Evolutionary conservation across 345 rosid species (phyloP).

Genomic region (Salix suchowensis): DNA sequence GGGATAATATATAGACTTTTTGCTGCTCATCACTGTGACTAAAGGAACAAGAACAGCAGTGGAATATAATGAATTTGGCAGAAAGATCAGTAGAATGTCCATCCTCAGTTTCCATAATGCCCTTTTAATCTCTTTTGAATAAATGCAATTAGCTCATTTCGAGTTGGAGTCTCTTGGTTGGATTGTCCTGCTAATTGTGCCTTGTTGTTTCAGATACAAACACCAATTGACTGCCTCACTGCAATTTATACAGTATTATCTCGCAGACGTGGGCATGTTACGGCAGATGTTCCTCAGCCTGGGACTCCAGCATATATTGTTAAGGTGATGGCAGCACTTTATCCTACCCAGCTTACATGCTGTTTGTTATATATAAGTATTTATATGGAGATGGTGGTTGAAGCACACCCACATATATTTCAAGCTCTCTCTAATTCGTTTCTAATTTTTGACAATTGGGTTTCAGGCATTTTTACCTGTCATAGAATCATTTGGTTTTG

Average conservation of each 20-base stretch:
- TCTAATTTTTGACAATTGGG: not conserved
- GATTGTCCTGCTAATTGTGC: not conserved
- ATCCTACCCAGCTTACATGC: not conserved
- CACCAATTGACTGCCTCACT: constrained; percentile 93
- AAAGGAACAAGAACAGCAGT: not conserved
- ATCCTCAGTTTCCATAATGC: not conserved
- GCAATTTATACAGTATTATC: constrained; percentile 91
- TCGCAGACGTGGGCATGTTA: constrained; percentile 94
- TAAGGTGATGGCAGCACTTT: constrained; percentile 42
- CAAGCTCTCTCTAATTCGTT: not conserved
- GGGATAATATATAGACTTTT: not conserved
- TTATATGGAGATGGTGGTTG: not conserved
- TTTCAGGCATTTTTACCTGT: constrained; percentile 83
- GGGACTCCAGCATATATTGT: constrained; percentile 96
- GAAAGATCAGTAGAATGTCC: not conserved
- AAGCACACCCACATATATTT: not conserved
- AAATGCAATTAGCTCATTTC: not conserved
- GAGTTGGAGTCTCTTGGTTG: not conserved
- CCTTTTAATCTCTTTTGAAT: not conserved
- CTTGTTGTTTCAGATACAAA: constrained; percentile 67
- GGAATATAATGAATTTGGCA: not conserved
- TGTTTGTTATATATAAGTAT: not conserved
- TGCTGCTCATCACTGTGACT: not conserved
- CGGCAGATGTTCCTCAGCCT: constrained; percentile 97
- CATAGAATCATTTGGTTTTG: constrained; percentile 87